These are phyloP conservation scores for Leccinum subgranulosum DNA, from an alignment of 768 basidiomycete genomes.

Conservation along the genomic window DNA sequence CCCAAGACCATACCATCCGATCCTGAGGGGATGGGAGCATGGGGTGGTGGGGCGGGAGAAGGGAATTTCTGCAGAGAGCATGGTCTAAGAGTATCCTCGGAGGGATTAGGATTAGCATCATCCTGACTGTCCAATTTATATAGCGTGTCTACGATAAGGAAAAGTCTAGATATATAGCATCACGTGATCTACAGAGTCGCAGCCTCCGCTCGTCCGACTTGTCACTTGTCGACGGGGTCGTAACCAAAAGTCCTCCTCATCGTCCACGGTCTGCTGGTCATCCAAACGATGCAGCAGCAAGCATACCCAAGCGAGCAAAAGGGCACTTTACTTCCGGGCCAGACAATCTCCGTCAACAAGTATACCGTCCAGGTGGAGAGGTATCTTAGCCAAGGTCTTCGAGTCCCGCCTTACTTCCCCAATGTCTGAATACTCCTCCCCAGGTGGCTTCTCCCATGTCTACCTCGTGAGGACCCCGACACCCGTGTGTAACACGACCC, in stretches of 20 bases:
- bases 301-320: conserved; percentile 45
- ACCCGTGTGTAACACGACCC: conserved; percentile 87
- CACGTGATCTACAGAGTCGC: conserved; percentile 14
- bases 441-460: conserved; percentile 97
- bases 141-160: background rate
- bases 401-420: conserved; percentile 2
- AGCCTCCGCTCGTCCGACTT: background rate
- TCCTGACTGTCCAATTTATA: conserved; percentile 4
- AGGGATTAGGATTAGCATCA: background rate
- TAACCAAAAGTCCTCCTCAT: background rate
- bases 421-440: conserved; percentile 13
- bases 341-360: conserved; percentile 86
- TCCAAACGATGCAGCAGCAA: conserved; percentile 38
- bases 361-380: conserved; percentile 89
- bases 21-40: conserved; percentile 31
- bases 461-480: conserved; percentile 87
- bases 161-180: background rate
- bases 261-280: background rate
- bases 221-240: background rate
- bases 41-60: conserved; percentile 65
- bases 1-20: conserved; percentile 52
- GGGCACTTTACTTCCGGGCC: conserved; percentile 75
- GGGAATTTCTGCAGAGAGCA: conserved; percentile 31
- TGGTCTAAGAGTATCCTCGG: conserved; percentile 2
- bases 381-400: conserved; percentile 89